Conservation (phyloP, 495 filamentous ascomycete genomes). For the Hypoxylon cercidicola region DNA sequence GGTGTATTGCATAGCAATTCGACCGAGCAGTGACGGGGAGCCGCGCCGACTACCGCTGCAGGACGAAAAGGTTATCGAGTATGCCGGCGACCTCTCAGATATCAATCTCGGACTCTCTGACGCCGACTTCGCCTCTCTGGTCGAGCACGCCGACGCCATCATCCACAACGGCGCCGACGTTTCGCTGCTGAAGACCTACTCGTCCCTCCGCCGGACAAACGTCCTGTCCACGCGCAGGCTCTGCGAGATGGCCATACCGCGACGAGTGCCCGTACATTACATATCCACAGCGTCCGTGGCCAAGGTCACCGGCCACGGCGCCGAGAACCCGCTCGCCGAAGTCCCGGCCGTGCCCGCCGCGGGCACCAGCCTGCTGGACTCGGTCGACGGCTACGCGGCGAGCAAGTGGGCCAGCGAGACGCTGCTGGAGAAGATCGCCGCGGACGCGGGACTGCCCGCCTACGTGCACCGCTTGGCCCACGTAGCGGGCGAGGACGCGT, state of each 20-base stretch:
- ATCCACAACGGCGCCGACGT: slow-evolving; percentile 65
- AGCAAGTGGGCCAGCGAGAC: slow-evolving; percentile 62
- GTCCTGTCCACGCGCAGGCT: slow-evolving; percentile 51
- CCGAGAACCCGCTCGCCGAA: slow-evolving; percentile 8
- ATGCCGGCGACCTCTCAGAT: slow-evolving; percentile 48
- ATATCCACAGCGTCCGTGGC: slow-evolving; percentile 55
- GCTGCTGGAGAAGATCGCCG: slow-evolving; percentile 50
- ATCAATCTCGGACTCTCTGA: background rate
- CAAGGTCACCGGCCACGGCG: slow-evolving; percentile 28
- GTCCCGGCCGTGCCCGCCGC: background rate
- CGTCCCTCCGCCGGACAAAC: slow-evolving; percentile 53
- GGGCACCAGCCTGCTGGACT: slow-evolving; percentile 19
- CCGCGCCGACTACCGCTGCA: slow-evolving; percentile 37
- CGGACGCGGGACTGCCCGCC: slow-evolving; percentile 42
- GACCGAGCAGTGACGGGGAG: background rate
- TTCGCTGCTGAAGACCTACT: slow-evolving; percentile 59
- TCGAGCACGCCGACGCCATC: slow-evolving; percentile 46
- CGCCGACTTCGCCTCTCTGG: slow-evolving; percentile 46
- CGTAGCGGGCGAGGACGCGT: slow-evolving; percentile 42
- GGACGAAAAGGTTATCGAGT: slow-evolving; percentile 46
- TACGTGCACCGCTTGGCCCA: slow-evolving; percentile 55
- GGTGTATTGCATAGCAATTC: slow-evolving; percentile 39
- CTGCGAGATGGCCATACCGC: slow-evolving; percentile 21
- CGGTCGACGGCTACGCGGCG: slow-evolving; percentile 55
- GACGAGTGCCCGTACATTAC: slow-evolving; percentile 53